phyloP scores from a whole-genome alignment of 306 rosid species.

The Fagus crenata region DNA sequence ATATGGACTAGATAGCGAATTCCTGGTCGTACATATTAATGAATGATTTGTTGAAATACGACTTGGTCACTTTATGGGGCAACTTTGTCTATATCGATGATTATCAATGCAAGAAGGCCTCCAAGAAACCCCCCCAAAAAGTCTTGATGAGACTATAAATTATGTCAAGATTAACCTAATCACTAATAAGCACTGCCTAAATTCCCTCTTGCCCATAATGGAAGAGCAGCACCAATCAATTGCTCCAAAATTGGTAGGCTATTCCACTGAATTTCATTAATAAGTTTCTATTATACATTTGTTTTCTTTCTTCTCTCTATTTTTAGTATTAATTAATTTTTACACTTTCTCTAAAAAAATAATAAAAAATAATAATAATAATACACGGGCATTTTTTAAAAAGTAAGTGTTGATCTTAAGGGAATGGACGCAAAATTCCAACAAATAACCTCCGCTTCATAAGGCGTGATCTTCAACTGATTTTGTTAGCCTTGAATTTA shows the following conservation, averaged over 20 bases:
- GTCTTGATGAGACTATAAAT: background rate
- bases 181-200: background rate
- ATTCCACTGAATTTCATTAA: background rate
- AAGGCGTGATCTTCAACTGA: too few relatives aligned
- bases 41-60: conserved; percentile 1
- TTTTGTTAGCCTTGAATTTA: too few relatives aligned
- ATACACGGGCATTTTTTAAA: too few relatives aligned
- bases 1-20: background rate
- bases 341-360: too few relatives aligned
- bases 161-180: background rate
- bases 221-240: background rate
- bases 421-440: too few relatives aligned
- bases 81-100: background rate
- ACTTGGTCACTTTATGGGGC: background rate
- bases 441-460: too few relatives aligned
- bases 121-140: background rate
- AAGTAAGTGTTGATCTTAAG: too few relatives aligned
- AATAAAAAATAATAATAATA: too few relatives aligned
- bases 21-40: background rate
- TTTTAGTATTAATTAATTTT: too few relatives aligned
- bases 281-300: background rate
- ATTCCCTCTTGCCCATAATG: background rate
- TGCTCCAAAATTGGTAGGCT: background rate
- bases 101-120: background rate
- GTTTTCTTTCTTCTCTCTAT: too few relatives aligned